Base-by-base conservation (phyloP, 2,329 filamentous ascomycete species). In the Cryphonectria carpinicola region DNA sequence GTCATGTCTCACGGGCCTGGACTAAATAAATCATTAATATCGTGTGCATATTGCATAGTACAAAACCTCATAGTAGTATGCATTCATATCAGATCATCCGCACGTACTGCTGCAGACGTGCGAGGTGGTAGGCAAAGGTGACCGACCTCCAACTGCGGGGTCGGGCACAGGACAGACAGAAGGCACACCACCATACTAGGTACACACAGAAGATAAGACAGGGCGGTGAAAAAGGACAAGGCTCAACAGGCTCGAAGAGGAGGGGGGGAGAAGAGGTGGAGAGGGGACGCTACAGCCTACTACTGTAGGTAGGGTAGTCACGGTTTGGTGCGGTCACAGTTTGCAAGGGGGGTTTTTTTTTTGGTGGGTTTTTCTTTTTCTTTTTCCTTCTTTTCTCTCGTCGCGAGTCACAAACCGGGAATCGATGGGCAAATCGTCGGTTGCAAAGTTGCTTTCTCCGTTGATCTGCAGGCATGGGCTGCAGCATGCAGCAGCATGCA, bases 401-500 rank as follows among this genome's bases (percentile, higher is more conserved):
- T 49, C 46, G 46, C 22, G 46, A 49, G 46, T n/a, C 19, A n/a
- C 46, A 49, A 49, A n/a, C 19, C n/a, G 46, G 46, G 46, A 49
- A 49, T 7, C 8, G 52, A 56, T 56, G 52, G 13, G 25, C 25
- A 19, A 49, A 49, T 49, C 43, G n/a, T 25, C n/a, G n/a, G n/a
- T 54, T 54, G 52, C 52, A 56, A 46, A n/a, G 11, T 25, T 54
- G 52, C 52, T 56, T 56, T 56, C 25, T 56, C 52, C 28, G n/a
- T 56, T 56, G 52, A 56, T 56, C 52, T 56, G 52, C 52, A 56
- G 52, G 25, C 52, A 56, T 56, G 25, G 52, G 52, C 22, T 28
- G 52, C 56, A 61, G 52, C 56, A 61, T 61, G 56, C 32, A 22
- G 32, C 28, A 61, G 28, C 56, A 61, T 61, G 56, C 32, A 61